Evolutionary conservation across 192 early-diverging fungal species (phyloP).

Genomic region (Coemansia sp.): DNA sequence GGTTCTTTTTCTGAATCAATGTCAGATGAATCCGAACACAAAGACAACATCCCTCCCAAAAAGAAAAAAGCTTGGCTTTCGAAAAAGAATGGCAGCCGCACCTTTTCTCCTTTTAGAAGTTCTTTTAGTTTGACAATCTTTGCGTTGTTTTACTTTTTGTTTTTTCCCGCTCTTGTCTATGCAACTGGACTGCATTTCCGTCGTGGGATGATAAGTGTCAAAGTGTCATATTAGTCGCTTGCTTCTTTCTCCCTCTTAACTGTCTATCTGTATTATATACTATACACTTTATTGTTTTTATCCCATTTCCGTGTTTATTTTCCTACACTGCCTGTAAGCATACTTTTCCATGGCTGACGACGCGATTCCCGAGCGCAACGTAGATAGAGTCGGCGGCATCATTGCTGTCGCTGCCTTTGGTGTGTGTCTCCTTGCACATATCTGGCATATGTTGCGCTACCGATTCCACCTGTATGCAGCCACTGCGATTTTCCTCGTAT

Average conservation of each 20-base stretch:
- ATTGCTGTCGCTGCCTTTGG: conserved; percentile 38
- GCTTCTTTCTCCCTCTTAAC: background rate
- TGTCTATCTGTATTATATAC: conserved; percentile 4
- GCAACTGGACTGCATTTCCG: background rate
- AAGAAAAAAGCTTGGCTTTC: background rate
- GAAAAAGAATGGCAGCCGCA: background rate
- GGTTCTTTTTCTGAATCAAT: background rate
- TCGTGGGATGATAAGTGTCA: background rate
- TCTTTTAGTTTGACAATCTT: background rate
- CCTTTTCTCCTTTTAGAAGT: conserved; percentile 1
- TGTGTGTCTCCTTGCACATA: conserved; percentile 31
- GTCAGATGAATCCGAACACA: conserved; percentile 1
- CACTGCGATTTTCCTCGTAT: conserved; percentile 29
- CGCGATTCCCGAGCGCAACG: conserved; percentile 27
- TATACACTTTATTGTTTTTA: conserved; percentile 5
- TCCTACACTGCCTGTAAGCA: background rate
- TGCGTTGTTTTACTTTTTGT: background rate
- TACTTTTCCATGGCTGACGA: conserved; percentile 18
- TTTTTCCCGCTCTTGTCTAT: conserved; percentile 1
- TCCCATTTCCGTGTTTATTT: conserved; percentile 3
- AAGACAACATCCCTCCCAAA: background rate
- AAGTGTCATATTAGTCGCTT: background rate
- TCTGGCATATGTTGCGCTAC: conserved; percentile 46
- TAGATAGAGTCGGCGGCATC: conserved; percentile 51
- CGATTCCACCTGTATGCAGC: conserved; percentile 33